Evolutionary conservation across 139 green algal genomes (phyloP).

Genomic region (Chlorella sorokiniana): DNA sequence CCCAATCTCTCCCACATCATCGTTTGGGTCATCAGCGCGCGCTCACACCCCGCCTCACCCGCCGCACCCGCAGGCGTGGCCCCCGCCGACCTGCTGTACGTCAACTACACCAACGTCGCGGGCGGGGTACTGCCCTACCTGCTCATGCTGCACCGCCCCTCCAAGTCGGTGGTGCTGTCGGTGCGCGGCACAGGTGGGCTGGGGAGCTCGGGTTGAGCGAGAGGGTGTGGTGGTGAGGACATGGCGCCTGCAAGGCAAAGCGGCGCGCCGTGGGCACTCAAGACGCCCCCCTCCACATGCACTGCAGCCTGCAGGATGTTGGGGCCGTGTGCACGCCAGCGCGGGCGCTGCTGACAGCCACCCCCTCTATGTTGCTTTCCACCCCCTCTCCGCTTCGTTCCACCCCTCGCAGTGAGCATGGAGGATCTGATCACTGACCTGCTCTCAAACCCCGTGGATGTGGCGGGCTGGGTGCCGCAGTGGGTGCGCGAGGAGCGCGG

Average conservation of each 20-base stretch:
- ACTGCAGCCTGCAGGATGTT: too few relatives aligned
- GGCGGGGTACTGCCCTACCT: slow-evolving; percentile 63
- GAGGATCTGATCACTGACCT: slow-evolving; percentile 65
- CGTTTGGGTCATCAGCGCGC: too few relatives aligned
- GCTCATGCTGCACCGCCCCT: slow-evolving; percentile 56
- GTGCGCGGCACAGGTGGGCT: slow-evolving; percentile 57
- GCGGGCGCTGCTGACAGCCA: not conserved
- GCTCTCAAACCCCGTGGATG: slow-evolving; percentile 49
- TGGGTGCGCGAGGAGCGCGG: slow-evolving; percentile 23
- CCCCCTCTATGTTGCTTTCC: not conserved
- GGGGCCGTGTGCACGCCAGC: not conserved
- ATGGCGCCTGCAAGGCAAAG: too few relatives aligned
- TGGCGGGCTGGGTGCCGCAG: slow-evolving; percentile 45
- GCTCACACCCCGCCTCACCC: too few relatives aligned
- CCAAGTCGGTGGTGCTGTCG: slow-evolving; percentile 56
- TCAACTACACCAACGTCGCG: slow-evolving; percentile 39
- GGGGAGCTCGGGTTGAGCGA: too few relatives aligned
- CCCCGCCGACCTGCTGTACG: slow-evolving; percentile 38
- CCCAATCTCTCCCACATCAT: too few relatives aligned
- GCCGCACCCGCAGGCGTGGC: not conserved
- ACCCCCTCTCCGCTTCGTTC: not conserved
- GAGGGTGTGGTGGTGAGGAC: not conserved
- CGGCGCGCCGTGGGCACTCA: too few relatives aligned
- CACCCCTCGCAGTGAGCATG: slow-evolving; percentile 36
- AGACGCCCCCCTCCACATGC: too few relatives aligned